Evolutionary conservation across 768 basidiomycete genomes (phyloP), one percentile per base, ranked within the genome.

Genomic region (Dioszegia aurantiaca): DNA sequence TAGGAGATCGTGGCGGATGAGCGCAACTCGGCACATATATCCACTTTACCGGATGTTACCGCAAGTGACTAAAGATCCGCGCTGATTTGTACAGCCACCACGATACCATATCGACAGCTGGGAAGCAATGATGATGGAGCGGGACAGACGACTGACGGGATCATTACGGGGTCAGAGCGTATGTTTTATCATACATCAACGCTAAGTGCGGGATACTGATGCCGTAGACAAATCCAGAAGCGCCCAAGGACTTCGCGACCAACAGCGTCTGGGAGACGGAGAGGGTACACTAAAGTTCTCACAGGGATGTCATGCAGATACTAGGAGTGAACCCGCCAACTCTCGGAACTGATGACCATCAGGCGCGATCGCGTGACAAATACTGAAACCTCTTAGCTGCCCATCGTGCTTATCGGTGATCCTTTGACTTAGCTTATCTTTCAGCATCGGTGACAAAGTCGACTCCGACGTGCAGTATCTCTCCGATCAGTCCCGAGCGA

Each of bases 61-160:
- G n/a, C n/a, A n/a, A n/a, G n/a, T n/a, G n/a, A n/a, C n/a, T n/a
- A n/a, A n/a, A n/a, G n/a, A n/a, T n/a, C n/a, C n/a, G n/a, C n/a
- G 24, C 31, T 47, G 23, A 54, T 39, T 41, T 36, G 45, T 33
- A n/a, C 55, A 94, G 91, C 86, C 87, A 54, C 83, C 88, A 30
- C 84, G 94, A 47, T 93, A 92, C 70, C 82, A 85, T 52, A 72
- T 94, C 31, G 94, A 97, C 71, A 77, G 82, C 21, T 98, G 90
- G 91, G 94, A 98, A 61, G 83, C 88, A 53, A 89, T 89, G 87
- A 90, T 98, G 90, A 90, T 97, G 86, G 84, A 86, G 70, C 82
- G 94, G 56, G 94, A 98, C 79, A 81, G 83, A 71, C 82, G 88
- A 62, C 77, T 98, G 71, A 95, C 92, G 2, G 94, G 94, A 12